phyloP scores from a whole-genome alignment of 306 rosid genomes.

The Dalbergia cultrata region DNA sequence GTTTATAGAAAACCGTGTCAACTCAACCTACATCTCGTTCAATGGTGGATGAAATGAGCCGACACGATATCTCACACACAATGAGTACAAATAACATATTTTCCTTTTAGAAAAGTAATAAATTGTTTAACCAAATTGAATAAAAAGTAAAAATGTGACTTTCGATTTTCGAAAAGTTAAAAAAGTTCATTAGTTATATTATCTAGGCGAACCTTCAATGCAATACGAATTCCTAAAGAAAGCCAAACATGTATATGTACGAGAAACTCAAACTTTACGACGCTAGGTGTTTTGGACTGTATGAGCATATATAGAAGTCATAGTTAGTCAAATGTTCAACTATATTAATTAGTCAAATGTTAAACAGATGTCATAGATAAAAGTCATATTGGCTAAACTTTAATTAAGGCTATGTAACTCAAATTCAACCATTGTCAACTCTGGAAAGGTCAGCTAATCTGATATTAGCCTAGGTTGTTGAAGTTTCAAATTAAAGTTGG shows the following conservation, averaged over 20 bases:
- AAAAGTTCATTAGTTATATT: too few relatives aligned
- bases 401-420: constrained; percentile 20
- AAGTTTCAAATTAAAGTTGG: background rate
- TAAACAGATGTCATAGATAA: background rate
- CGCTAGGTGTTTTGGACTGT: background rate
- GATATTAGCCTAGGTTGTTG: constrained; percentile 3
- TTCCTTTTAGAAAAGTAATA: too few relatives aligned
- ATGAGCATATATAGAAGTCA: background rate
- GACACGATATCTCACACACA: too few relatives aligned
- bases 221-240: background rate
- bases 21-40: too few relatives aligned
- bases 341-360: too few relatives aligned
- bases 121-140: too few relatives aligned
- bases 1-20: too few relatives aligned
- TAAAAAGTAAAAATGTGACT: too few relatives aligned
- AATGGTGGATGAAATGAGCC: too few relatives aligned
- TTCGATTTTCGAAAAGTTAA: too few relatives aligned
- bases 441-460: constrained; percentile 11
- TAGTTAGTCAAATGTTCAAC: background rate
- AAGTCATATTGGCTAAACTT: constrained; percentile 1
- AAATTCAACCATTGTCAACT: background rate
- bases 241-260: background rate
- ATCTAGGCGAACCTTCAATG: background rate
- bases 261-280: background rate
- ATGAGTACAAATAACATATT: too few relatives aligned